Evolutionary conservation across 768 basidiomycete species (phyloP).

Genomic region (Rhizopogon vulgaris): DNA sequence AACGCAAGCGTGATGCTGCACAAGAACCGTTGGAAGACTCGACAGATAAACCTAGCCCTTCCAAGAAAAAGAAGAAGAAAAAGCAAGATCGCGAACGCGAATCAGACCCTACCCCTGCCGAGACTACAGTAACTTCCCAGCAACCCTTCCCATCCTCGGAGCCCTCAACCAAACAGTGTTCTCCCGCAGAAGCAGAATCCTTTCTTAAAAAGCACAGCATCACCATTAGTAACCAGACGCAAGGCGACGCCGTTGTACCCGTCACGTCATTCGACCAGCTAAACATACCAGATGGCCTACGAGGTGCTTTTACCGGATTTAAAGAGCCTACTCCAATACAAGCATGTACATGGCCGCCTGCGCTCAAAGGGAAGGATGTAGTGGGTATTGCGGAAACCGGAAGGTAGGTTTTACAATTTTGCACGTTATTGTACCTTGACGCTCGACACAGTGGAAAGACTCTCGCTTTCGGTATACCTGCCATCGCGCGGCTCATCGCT

Average conservation of each 20-base stretch:
- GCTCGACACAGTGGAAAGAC: slow-evolving; percentile 75
- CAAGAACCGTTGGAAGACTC: neutral
- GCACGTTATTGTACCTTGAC: neutral
- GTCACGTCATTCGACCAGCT: slow-evolving; percentile 73
- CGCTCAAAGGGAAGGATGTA: slow-evolving; percentile 76
- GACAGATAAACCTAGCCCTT: slow-evolving; percentile 5
- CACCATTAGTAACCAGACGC: slow-evolving; percentile 54
- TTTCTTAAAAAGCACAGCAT: slow-evolving; percentile 73
- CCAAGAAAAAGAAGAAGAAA: slow-evolving; percentile 22
- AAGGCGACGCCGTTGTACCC: slow-evolving; percentile 48
- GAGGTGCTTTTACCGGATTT: slow-evolving; percentile 61
- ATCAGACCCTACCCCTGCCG: neutral
- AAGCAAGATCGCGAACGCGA: slow-evolving; percentile 12
- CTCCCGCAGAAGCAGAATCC: slow-evolving; percentile 41
- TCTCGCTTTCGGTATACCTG: slow-evolving; percentile 91
- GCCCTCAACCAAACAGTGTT: slow-evolving; percentile 20
- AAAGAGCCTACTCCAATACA: slow-evolving; percentile 93
- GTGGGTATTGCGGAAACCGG: slow-evolving; percentile 98
- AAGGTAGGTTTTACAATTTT: slow-evolving; percentile 38
- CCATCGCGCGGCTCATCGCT: slow-evolving; percentile 60
- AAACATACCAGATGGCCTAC: slow-evolving; percentile 56
- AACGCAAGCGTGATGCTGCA: slow-evolving; percentile 15
- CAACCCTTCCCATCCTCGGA: slow-evolving; percentile 8
- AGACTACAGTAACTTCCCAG: slow-evolving; percentile 13
- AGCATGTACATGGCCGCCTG: slow-evolving; percentile 90